Evolutionary conservation across 352 stramenopile species (phyloP), one percentile per base, ranked within the genome.

Genomic region (Phytopythium delawarense): DNA sequence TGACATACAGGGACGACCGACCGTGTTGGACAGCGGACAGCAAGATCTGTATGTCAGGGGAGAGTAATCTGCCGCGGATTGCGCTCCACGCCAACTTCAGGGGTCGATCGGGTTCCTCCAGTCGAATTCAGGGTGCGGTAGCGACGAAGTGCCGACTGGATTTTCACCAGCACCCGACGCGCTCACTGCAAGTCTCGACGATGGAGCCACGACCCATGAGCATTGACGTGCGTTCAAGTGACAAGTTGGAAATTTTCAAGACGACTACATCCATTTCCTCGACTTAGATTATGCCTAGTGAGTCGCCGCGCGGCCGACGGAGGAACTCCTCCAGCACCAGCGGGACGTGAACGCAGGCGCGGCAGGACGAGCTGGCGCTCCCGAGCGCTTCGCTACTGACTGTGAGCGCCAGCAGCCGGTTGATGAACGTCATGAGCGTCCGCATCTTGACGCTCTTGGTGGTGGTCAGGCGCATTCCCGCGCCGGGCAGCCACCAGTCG

Each of bases 291-390:
- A 69, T 69, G 8, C 63, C 63, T 5, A 69, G 52, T 28, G 58
- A 61, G 25, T 52, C 21, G 21, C 34, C 42, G 21, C 49, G 53
- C 0, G 21, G 35, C n/a, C 59, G 51, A 7, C 34, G 46, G 11
- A 69, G 25, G 12, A 69, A 66, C 12, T 42, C 18, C 32, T 69
- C 59, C 13, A 69, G 20, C 39, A 69, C 21, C 28, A 61, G 23
- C 42, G 54, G 48, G 21, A 61, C 61, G 15, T 57, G 44, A 3
- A 57, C 61, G 18, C 53, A 59, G 15, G 37, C 53, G 21, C 35
- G 53, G 35, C 53, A 59, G 16, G 53, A 48, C 35, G 23, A 35
- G 18, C 28, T 32, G 18, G 35, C 34, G 20, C 18, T 21, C 9
- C 21, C 53, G 23, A 49, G n/a, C 34, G 53, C 53, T 16, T 59